Percentiles rank a stretch among this genome's conserved stretches.
Conservation (phyloP, 768 basidiomycete genomes). For the Clitopilus hobsonii region DNA sequence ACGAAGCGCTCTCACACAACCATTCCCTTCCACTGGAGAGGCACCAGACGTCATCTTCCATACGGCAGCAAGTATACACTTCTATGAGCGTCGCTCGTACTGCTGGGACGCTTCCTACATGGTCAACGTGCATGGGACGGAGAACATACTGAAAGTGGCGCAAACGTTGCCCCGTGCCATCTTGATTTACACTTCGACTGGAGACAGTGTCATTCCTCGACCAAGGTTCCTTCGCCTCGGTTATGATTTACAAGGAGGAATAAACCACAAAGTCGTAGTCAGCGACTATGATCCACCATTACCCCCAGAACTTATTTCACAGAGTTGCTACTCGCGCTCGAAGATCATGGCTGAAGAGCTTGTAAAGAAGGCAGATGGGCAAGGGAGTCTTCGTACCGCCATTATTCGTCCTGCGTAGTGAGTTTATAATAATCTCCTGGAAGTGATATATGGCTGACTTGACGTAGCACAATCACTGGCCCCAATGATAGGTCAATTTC, state of each 20-base stretch:
- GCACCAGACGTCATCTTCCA: constrained; percentile 46
- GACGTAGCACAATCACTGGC: constrained; percentile 25
- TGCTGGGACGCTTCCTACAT: constrained; percentile 39
- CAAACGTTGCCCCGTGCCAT: constrained; percentile 33
- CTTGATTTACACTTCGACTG: constrained; percentile 40
- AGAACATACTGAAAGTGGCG: constrained; percentile 42
- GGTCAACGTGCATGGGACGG: constrained; percentile 45
- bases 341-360: constrained; percentile 51
- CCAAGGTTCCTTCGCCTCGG: constrained; percentile 25
- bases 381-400: constrained; percentile 40
- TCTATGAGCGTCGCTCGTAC: constrained; percentile 42
- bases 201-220: constrained; percentile 41
- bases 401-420: constrained; percentile 28
- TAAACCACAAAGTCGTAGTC: constrained; percentile 16
- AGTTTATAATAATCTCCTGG: constrained; percentile 4
- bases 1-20: constrained; percentile 16
- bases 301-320: constrained; percentile 23
- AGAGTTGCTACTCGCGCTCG: constrained; percentile 51
- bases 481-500: constrained; percentile 26
- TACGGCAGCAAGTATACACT: constrained; percentile 52
- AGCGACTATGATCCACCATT: constrained; percentile 48
- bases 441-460: neutral
- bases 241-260: constrained; percentile 10
- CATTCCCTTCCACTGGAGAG: constrained; percentile 36
- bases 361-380: constrained; percentile 48